Evolutionary conservation across 2,329 filamentous ascomycete species (phyloP), one percentile per base, ranked within the genome.

Genomic region (Fusarium sp.): DNA sequence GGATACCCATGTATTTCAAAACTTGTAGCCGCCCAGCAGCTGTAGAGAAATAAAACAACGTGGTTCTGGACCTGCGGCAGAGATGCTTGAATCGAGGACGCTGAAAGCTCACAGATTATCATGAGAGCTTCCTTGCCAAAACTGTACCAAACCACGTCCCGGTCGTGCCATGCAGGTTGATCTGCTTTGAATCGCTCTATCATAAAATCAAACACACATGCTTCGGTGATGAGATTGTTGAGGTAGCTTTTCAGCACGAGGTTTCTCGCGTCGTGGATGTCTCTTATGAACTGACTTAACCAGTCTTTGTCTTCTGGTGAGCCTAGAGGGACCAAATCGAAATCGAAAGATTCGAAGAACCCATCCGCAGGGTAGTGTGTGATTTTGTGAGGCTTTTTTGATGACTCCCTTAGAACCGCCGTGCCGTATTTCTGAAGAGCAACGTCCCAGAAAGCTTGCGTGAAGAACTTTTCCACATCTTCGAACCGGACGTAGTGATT

Each of bases 401-500:
- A 54, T 8, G 62, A 21, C 20, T 68, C 57, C 8, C 66, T 66
- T 13, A 76, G 31, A 7, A 75, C 72, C 4, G 69, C 58, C 20
- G 63, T 52, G 12, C 77, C 76, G 29, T 71, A 77, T 23, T 66
- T 75, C 4, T 23, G 24, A 2, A 78, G 57, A 10, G 69, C 56
- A 13, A 53, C 62, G 18, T 68, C 42, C 77, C 77, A 78, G 58
- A 76, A 78, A 10, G 59, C 62, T 12, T 72, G 53, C 0, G 47
- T 66, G 48, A 77, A 78, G 35, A 69, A 57, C 12, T 66, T 67
- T 8, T 61, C 42, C 2, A 68, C 41, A 10, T 69, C 62, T 4
- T 57, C 55, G 21, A 71, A 50, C 13, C 62, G 66, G 6, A 66
- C 28, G 26, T 60, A 74, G 20, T 70, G 62, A 12, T 16, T 50